Conservation (phyloP, 352 stramenopile species). For the Globisporangium ultimum region DNA sequence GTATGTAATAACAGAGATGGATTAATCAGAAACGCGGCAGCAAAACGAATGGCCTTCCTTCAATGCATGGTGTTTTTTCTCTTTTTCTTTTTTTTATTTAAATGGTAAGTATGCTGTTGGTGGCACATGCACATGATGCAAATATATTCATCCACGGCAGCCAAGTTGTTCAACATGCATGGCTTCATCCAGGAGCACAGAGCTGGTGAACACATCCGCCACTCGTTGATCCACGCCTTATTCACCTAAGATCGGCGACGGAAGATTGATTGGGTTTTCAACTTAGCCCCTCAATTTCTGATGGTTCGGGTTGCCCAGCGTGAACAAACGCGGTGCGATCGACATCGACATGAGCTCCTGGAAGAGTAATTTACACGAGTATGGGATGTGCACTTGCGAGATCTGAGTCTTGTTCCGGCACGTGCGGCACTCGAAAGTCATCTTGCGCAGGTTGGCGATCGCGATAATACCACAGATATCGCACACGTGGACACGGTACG, state of each 20-base stretch:
- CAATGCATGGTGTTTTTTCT: no score
- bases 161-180: no score
- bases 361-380: slow-evolving; percentile 99
- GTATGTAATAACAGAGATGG: no score
- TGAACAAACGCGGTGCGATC: slow-evolving; percentile 98
- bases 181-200: no score
- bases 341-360: slow-evolving; percentile 99
- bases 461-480: slow-evolving; percentile 98
- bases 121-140: no score
- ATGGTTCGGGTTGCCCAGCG: slow-evolving; percentile 78
- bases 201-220: neutral
- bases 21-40: no score
- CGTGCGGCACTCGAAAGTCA: slow-evolving; percentile 97
- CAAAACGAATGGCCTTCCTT: no score
- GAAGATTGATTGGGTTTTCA: neutral
- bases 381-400: slow-evolving; percentile 97
- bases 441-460: slow-evolving; percentile 98
- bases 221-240: neutral
- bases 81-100: no score
- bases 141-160: no score
- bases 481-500: slow-evolving; percentile 99
- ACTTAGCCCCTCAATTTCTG: slow-evolving; percentile 35
- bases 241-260: neutral
- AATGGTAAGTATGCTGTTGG: no score
- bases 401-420: slow-evolving; percentile 95